Base-by-base conservation (phyloP, 2,329 filamentous ascomycete genomes). In the Botryotinia narcissicola region DNA sequence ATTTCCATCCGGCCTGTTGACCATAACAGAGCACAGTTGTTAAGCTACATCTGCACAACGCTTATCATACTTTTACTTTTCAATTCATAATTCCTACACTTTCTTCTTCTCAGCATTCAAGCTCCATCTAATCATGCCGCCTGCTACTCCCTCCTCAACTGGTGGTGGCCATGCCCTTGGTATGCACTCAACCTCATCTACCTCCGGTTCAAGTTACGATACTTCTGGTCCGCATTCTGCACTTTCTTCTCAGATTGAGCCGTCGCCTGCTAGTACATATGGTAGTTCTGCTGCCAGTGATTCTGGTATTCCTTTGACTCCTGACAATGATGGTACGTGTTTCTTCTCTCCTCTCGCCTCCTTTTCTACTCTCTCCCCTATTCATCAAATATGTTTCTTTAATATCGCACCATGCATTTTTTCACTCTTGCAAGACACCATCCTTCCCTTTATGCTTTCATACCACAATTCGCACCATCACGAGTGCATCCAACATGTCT, bases 211-310 rank as follows among this genome's bases (percentile, higher is more conserved):
- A 63, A 37, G 4, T 37, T 63, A 44, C 37, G 29, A 40, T 32
- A 46, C 61, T 35, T 35, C 68, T 25, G 40, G 60, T 40, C 57
- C 51, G 37, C 40, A 59, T 29, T 51, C 68, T 71, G 44, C 71
- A 61, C 57, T 51, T 29, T 51, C 63, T 35, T n/a, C 64, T 22
- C 12, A 64, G 29, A 70, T 73, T 60, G 74, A 78, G 63, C 77
- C 76, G 25, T 78, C 78, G 42, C 78, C 78, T 46, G 77, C 77
- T 32, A 79, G 78, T 70, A 79, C 77, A 18, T 77, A 76, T 72
- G 76, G 77, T 74, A 75, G 72, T 59, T 77, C 75, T 57, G 70
- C 70, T 72, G 72, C 76, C 48, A 78, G 77, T 62, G 73, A 79
- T 73, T 40, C 71, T 70, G 77, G 72, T 61, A 75, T 74, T 62